Percentiles rank a stretch among this genome's conserved stretches.
phyloP scores from a whole-genome alignment of 441 rosid species.

The Pelargonium australe region DNA sequence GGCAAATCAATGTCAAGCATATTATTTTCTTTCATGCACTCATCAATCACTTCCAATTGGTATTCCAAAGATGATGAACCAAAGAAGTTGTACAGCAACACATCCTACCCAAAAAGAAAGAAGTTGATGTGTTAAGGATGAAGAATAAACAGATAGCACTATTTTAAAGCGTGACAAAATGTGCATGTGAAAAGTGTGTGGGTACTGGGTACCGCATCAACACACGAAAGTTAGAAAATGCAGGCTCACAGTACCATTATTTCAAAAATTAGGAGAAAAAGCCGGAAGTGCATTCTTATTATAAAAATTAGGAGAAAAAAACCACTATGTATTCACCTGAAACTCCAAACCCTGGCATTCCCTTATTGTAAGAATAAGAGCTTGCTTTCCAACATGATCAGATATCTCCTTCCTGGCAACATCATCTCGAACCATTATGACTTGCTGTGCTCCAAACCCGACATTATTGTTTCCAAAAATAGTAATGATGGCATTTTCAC shows the following conservation, averaged over 20 bases:
- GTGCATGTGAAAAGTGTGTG: too few species aligned
- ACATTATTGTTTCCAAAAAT: conserved; percentile 35
- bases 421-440: conserved; percentile 47
- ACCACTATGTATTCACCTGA: conserved; percentile 32
- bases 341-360: conserved; percentile 62
- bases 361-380: conserved; percentile 42
- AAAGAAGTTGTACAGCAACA: conserved; percentile 44
- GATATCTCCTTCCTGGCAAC: conserved; percentile 31
- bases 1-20: conserved; percentile 22
- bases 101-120: conserved; percentile 34
- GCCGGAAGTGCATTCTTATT: too few species aligned
- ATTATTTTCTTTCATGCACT: conserved; percentile 35
- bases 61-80: conserved; percentile 37
- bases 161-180: too few species aligned
- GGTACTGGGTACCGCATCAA: not conserved
- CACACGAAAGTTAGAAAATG: not conserved
- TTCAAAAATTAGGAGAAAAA: too few species aligned
- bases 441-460: conserved; percentile 52
- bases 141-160: not conserved
- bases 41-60: conserved; percentile 44
- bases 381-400: conserved; percentile 37
- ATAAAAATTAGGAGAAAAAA: not conserved
- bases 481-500: conserved; percentile 30
- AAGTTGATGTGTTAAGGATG: not conserved
- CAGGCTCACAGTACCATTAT: not conserved